A percentile compares a stretch with the other conserved stretches of the same genome.
phyloP scores from a whole-genome alignment of 345 rosid species.

The Heritiera fomes region DNA sequence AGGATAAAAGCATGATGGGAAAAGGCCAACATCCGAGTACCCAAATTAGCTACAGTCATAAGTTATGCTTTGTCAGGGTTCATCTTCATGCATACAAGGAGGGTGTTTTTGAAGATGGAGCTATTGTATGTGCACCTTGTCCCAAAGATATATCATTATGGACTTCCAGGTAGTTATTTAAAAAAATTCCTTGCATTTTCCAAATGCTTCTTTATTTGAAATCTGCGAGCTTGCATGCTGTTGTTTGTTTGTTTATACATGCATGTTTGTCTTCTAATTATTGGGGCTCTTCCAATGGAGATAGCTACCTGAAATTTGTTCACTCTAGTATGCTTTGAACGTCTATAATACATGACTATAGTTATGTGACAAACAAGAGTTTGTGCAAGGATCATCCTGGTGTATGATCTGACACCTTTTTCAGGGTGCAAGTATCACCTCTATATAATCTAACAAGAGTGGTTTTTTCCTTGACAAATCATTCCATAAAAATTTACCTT shows the following conservation, averaged over 20 bases:
- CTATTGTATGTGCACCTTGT: slow-evolving; percentile 70
- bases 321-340: background rate
- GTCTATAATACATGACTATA: background rate
- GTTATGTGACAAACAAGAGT: background rate
- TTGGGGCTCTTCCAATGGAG: background rate
- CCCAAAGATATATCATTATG: slow-evolving; percentile 49
- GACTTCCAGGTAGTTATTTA: slow-evolving; percentile 57
- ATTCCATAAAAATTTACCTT: background rate
- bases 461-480: background rate
- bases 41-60: slow-evolving; percentile 35
- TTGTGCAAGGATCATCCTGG: background rate
- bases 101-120: slow-evolving; percentile 82
- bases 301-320: background rate
- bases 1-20: slow-evolving; percentile 34
- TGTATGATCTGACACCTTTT: background rate
- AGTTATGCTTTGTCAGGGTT: slow-evolving; percentile 73
- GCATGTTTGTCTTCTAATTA: background rate
- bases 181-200: background rate
- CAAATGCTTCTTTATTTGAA: background rate
- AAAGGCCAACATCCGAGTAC: slow-evolving; percentile 28
- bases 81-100: slow-evolving; percentile 70
- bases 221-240: slow-evolving; percentile 1
- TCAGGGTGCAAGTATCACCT: background rate
- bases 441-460: slow-evolving; percentile 11
- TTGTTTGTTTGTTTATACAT: background rate